Conservation (phyloP, 352 stramenopile genomes). For the Phytophthora podocarpi region DNA sequence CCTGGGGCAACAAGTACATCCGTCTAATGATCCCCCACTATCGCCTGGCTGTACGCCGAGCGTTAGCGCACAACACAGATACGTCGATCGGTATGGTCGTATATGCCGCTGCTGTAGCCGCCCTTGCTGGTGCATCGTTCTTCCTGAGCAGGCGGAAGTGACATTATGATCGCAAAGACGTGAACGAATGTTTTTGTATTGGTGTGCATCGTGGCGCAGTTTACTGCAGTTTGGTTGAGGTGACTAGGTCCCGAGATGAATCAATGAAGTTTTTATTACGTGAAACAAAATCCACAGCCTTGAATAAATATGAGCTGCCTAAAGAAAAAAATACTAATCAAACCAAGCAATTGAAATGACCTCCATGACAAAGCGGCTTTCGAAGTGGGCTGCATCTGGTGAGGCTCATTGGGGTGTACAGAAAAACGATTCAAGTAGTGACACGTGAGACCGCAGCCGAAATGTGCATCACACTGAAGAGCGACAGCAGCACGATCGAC, state of each 20-base stretch:
- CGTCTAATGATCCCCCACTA: conserved; percentile 68
- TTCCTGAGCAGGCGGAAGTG: conserved; percentile 75
- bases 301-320: conserved; percentile 44
- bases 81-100: conserved; percentile 76
- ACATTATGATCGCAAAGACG: neutral
- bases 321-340: conserved; percentile 12
- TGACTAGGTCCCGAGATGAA: conserved; percentile 3
- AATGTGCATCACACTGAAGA: conserved; percentile 69
- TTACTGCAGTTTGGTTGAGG: neutral
- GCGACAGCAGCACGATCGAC: conserved; percentile 62
- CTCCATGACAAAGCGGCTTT: conserved; percentile 8
- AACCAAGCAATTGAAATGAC: conserved; percentile 14
- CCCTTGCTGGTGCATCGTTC: conserved; percentile 79
- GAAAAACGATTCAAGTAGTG: conserved; percentile 28
- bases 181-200: neutral
- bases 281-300: conserved; percentile 30
- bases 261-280: conserved; percentile 34
- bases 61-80: conserved; percentile 50
- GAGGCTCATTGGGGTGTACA: neutral
- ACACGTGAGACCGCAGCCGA: conserved; percentile 61
- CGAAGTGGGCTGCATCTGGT: neutral
- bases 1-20: conserved; percentile 87
- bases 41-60: conserved; percentile 48
- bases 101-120: conserved; percentile 75
- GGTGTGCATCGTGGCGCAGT: neutral